phyloP scores from a whole-genome alignment of 257 asterid species.

The Agastache rugosa region DNA sequence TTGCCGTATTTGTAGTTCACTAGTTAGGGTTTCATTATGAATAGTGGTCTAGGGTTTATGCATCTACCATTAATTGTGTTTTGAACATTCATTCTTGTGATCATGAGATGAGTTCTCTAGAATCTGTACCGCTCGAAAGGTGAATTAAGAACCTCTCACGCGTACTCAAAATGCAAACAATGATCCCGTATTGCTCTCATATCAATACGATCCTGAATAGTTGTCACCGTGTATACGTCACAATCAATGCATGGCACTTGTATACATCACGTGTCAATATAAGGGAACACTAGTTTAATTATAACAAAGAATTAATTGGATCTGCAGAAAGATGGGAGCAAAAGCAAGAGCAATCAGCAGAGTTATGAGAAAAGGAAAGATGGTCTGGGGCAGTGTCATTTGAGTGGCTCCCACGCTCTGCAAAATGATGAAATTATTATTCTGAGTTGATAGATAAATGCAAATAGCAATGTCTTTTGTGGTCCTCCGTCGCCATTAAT shows the following conservation, averaged over 20 bases:
- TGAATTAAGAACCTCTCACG: too few species aligned
- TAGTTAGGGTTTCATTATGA: too few species aligned
- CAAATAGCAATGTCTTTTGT: neutral
- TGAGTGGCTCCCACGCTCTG: neutral
- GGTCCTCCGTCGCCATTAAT: neutral
- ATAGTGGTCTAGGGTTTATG: too few species aligned
- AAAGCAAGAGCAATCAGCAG: slow-evolving; percentile 7
- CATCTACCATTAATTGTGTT: too few species aligned
- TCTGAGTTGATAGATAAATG: neutral
- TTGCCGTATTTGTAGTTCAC: too few species aligned
- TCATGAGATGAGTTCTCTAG: too few species aligned
- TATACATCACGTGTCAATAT: neutral
- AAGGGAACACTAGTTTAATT: neutral
- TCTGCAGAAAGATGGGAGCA: slow-evolving; percentile 11
- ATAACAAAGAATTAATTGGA: slow-evolving; percentile 6
- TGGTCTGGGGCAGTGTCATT: neutral
- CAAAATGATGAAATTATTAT: slow-evolving; percentile 12
- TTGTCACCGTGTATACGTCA: too few species aligned
- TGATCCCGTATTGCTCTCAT: too few species aligned
- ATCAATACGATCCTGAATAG: too few species aligned
- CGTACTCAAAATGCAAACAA: too few species aligned
- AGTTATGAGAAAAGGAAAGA: slow-evolving; percentile 1
- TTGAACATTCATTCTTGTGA: too few species aligned
- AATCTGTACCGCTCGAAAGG: too few species aligned
- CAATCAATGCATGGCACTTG: neutral